A percentile compares a stretch with the other conserved stretches of the same genome.
phyloP scores from a whole-genome alignment of 108 stramenopile genomes.

The Fragilariopsis cylindrus region DNA sequence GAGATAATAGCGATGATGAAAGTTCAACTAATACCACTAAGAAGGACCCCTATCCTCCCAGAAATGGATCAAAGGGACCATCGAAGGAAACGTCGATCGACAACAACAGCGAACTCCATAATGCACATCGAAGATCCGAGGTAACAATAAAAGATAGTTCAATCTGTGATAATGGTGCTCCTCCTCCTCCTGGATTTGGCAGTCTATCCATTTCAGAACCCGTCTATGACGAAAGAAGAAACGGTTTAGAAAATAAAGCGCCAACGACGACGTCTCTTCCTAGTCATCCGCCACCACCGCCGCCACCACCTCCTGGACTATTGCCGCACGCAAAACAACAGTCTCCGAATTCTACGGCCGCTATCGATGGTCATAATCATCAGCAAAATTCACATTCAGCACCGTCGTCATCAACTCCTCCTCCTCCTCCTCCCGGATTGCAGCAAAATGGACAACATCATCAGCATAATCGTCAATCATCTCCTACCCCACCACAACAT shows the following conservation, averaged over 20 bases:
- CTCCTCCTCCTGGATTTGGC: neutral
- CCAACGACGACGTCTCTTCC: no score
- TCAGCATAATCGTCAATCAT: neutral
- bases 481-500: neutral
- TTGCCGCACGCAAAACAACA: no score
- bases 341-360: no score
- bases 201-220: neutral
- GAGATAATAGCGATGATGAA: neutral
- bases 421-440: neutral
- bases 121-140: neutral
- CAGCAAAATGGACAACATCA: neutral
- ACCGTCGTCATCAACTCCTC: constrained; percentile 3
- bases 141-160: neutral
- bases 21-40: no score
- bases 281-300: no score
- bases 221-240: neutral
- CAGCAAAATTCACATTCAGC: neutral
- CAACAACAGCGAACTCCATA: neutral
- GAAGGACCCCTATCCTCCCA: neutral
- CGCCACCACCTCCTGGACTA: no score
- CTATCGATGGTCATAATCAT: no score
- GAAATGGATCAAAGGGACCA: constrained; percentile 4
- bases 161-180: neutral
- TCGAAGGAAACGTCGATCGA: neutral
- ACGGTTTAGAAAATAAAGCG: no score